phyloP scores from a whole-genome alignment of 768 basidiomycete genomes.

The Amanita jacksonii region DNA sequence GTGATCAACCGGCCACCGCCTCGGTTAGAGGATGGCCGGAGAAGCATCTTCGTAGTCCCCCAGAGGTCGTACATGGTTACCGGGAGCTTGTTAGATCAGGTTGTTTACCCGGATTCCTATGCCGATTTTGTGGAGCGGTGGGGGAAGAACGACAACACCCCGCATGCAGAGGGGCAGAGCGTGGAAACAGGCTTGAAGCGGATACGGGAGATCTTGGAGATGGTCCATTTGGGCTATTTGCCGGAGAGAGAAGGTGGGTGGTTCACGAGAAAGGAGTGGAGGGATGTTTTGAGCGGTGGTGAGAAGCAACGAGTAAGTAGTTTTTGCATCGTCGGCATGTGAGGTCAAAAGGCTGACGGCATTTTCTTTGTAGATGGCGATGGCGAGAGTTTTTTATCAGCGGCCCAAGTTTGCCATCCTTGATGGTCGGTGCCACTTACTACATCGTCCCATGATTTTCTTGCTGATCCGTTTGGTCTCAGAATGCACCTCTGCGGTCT shows the following conservation, averaged over 20 bases:
- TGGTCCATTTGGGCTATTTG: slow-evolving; percentile 78
- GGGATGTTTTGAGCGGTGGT: slow-evolving; percentile 90
- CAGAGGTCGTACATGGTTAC: slow-evolving; percentile 90
- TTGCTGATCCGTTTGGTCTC: slow-evolving; percentile 9
- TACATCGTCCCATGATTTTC: slow-evolving; percentile 2
- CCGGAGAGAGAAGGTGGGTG: slow-evolving; percentile 86
- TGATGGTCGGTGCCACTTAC: slow-evolving; percentile 50
- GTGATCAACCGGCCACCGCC: slow-evolving; percentile 6
- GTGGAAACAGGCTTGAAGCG: slow-evolving; percentile 55
- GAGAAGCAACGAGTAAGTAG: slow-evolving; percentile 81
- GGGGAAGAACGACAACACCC: neutral
- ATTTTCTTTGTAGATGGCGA: slow-evolving; percentile 55
- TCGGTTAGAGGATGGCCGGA: slow-evolving; percentile 27
- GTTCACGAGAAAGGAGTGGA: slow-evolving; percentile 88
- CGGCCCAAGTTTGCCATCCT: slow-evolving; percentile 73
- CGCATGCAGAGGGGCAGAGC: neutral
- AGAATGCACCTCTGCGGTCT: slow-evolving; percentile 96
- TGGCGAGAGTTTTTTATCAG: slow-evolving; percentile 92
- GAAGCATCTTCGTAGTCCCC: slow-evolving; percentile 76
- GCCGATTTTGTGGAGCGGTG: slow-evolving; percentile 46
- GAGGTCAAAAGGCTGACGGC: neutral
- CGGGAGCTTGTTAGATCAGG: slow-evolving; percentile 84
- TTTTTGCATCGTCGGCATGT: neutral
- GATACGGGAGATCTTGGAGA: slow-evolving; percentile 66
- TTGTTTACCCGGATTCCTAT: slow-evolving; percentile 88